These are phyloP conservation scores for Curvularia lunata DNA, from an alignment of 2,329 filamentous ascomycete species.

Conservation along the genomic window DNA sequence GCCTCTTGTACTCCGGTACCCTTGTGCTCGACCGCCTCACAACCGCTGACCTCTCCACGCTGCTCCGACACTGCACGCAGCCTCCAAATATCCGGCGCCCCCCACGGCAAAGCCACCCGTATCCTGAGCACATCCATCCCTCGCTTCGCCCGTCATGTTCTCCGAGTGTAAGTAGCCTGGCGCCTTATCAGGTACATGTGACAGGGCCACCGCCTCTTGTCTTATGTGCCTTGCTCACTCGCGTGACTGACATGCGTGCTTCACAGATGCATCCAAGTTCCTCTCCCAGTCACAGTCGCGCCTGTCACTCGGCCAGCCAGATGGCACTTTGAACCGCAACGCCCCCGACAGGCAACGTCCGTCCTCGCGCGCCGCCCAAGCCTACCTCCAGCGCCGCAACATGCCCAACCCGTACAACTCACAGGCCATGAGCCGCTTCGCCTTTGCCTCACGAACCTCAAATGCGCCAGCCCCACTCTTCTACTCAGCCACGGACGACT, in stretches of 20 bases:
- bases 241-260: conserved; percentile 53
- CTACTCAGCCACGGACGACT: conserved; percentile 87
- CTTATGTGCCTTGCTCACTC: conserved; percentile 37
- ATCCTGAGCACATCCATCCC: conserved; percentile 24
- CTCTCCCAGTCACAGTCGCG: conserved; percentile 97
- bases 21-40: conserved; percentile 37
- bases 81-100: conserved; percentile 27
- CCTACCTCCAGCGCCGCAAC: conserved; percentile 57
- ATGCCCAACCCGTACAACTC: conserved; percentile 80
- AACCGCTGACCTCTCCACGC: conserved; percentile 34
- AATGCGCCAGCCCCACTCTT: conserved; percentile 89
- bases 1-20: conserved; percentile 30
- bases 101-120: conserved; percentile 26
- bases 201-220: conserved; percentile 35
- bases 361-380: conserved; percentile 57
- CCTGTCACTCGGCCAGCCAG: conserved; percentile 70
- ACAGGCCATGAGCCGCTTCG: conserved; percentile 70
- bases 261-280: conserved; percentile 90
- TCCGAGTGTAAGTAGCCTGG: conserved; percentile 78
- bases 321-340: conserved; percentile 58
- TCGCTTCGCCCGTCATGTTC: conserved; percentile 64
- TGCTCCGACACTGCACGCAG: conserved; percentile 28
- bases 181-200: conserved; percentile 45
- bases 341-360: conserved; percentile 53
- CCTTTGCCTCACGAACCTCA: conserved; percentile 78